Evolutionary conservation across 75 land plant genomes (phyloP).

Genomic region (Sequoia sempervirens): DNA sequence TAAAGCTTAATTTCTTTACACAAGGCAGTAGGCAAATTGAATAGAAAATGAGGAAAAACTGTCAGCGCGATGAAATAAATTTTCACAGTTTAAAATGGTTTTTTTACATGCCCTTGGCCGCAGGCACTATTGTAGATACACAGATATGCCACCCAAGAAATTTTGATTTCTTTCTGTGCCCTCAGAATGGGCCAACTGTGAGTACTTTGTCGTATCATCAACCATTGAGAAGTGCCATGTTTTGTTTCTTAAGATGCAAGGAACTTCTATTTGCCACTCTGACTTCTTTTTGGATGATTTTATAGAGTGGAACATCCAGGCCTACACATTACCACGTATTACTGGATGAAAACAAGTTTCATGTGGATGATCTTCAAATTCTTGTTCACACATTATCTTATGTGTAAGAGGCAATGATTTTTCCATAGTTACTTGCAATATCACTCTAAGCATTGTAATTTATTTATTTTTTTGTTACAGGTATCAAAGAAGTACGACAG

Average conservation of each 20-base stretch:
- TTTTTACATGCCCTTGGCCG: not conserved
- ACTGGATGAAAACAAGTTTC: slow-evolving; percentile 22
- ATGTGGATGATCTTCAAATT: not conserved
- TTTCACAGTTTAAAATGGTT: no score
- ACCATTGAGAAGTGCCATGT: not conserved
- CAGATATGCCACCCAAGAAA: slow-evolving; percentile 63
- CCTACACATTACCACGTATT: slow-evolving; percentile 76
- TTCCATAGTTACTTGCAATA: no score
- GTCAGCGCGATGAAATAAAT: no score
- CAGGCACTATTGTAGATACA: slow-evolving; percentile 69
- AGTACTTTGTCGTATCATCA: not conserved
- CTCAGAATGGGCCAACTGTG: slow-evolving; percentile 73
- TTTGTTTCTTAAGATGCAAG: not conserved
- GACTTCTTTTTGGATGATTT: not conserved
- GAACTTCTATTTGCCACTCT: not conserved
- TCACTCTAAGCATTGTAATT: no score
- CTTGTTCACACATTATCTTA: no score
- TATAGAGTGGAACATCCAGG: slow-evolving; percentile 51
- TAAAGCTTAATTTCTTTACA: no score
- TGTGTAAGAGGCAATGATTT: not conserved
- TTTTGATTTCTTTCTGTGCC: slow-evolving; percentile 80
- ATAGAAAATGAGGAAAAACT: no score
- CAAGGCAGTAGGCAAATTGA: no score
- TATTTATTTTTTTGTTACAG: slow-evolving; percentile 13
- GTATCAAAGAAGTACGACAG: slow-evolving; percentile 55